Percentiles rank a stretch among this genome's conserved stretches.
Evolutionary conservation across 2,329 filamentous ascomycete genomes (phyloP).

Genomic region (Ploettnerulaceae sp.): DNA sequence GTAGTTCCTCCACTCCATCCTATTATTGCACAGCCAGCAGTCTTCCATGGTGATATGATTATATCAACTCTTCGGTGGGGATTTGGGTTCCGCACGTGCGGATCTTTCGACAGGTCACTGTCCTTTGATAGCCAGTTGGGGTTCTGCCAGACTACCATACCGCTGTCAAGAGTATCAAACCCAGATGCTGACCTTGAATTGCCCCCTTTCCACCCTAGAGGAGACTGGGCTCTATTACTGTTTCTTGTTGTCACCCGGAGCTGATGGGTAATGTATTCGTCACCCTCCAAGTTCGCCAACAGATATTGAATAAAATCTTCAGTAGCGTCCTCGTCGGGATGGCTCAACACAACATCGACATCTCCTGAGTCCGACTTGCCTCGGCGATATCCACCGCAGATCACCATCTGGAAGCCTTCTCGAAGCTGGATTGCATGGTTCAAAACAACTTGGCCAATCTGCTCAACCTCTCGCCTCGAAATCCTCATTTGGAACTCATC

Average conservation of each 20-base stretch:
- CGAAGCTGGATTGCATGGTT: constrained; percentile 61
- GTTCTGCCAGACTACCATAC: constrained; percentile 87
- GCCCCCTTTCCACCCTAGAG: constrained; percentile 50
- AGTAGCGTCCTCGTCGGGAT: constrained; percentile 66
- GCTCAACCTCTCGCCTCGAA: constrained; percentile 66
- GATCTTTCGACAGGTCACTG: constrained; percentile 28
- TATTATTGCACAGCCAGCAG: constrained; percentile 78
- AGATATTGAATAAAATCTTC: constrained; percentile 66
- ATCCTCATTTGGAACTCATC: constrained; percentile 75
- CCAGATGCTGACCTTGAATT: constrained; percentile 43
- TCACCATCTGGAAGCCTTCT: constrained; percentile 50
- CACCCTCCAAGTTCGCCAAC: constrained; percentile 63
- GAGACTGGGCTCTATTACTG: constrained; percentile 65
- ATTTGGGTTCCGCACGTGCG: constrained; percentile 57
- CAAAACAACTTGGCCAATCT: constrained; percentile 60
- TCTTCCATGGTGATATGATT: constrained; percentile 83
- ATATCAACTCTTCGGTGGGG: constrained; percentile 86
- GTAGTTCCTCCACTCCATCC: constrained; percentile 89
- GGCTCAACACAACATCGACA: constrained; percentile 80
- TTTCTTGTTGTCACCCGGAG: constrained; percentile 65
- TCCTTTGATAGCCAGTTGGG: constrained; percentile 44
- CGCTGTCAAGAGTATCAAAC: constrained; percentile 89
- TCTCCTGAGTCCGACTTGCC: constrained; percentile 67
- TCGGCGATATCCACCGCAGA: constrained; percentile 64
- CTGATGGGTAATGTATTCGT: constrained; percentile 74